These are phyloP conservation scores for Papiliotrema fonsecae DNA, from an alignment of 1,284 basidiomycete species.

Conservation along the genomic window DNA sequence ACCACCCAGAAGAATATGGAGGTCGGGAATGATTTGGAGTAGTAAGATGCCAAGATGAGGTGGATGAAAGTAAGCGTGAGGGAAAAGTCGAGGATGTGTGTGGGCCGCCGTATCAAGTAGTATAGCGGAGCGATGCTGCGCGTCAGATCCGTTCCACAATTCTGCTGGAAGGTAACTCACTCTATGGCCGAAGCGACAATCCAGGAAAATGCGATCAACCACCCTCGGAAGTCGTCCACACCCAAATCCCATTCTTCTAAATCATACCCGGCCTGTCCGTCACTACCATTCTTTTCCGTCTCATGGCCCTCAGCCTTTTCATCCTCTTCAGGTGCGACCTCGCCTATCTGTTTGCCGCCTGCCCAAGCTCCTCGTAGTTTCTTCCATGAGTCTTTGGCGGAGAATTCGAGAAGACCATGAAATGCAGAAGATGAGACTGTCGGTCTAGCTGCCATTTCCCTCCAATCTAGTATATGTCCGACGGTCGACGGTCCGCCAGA, in stretches of 20 bases:
- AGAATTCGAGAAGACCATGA: conserved; percentile 11
- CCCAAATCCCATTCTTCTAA: conserved; percentile 48
- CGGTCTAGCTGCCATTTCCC: conserved; percentile 79
- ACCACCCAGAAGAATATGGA: conserved; percentile 86
- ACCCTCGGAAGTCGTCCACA: conserved; percentile 71
- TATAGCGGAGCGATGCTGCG: conserved; percentile 81
- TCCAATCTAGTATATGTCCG: conserved; percentile 81
- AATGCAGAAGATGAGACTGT: conserved; percentile 54
- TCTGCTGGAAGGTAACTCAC: conserved; percentile 53
- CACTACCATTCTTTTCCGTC: conserved; percentile 1
- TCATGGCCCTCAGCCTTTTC: background rate
- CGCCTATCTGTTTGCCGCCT: conserved; percentile 42
- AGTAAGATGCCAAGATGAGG: conserved; percentile 85
- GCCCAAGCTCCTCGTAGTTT: conserved; percentile 48
- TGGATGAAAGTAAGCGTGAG: conserved; percentile 86
- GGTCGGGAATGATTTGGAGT: conserved; percentile 77
- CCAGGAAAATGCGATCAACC: conserved; percentile 84
- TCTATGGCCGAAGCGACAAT: conserved; percentile 69
- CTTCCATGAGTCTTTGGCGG: conserved; percentile 51
- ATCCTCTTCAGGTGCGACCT: conserved; percentile 14
- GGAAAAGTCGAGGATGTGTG: conserved; percentile 89
- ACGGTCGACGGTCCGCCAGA: conserved; percentile 56
- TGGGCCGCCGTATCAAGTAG: conserved; percentile 78
- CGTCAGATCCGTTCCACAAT: background rate
- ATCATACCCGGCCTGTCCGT: conserved; percentile 10